phyloP scores from a whole-genome alignment of 768 basidiomycete genomes.

The Podaxis sp. region DNA sequence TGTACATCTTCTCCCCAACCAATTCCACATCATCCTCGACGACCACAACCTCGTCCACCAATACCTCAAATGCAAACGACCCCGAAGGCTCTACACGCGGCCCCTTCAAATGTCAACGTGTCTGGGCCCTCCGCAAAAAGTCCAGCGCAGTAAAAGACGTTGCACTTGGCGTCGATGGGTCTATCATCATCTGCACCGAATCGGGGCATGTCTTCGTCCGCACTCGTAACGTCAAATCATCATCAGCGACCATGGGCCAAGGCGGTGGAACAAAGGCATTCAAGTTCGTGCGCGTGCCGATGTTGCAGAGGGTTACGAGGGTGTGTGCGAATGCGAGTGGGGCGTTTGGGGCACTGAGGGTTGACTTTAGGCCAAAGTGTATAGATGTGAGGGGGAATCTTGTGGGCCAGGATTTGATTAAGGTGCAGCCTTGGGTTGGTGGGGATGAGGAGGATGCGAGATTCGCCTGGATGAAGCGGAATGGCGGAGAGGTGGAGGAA shows the following conservation, averaged over 20 bases:
- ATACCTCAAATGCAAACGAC: constrained; percentile 29
- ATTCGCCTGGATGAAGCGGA: neutral
- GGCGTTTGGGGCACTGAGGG: constrained; percentile 81
- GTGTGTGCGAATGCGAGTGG: constrained; percentile 89
- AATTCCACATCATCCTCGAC: constrained; percentile 27
- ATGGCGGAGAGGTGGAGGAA: neutral
- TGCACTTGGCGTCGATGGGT: constrained; percentile 83
- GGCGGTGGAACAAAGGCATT: constrained; percentile 42
- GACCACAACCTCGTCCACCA: constrained; percentile 7
- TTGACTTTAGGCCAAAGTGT: constrained; percentile 61
- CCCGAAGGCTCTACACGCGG: constrained; percentile 27
- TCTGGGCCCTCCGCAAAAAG: constrained; percentile 87
- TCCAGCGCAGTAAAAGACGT: constrained; percentile 91
- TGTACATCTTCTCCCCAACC: constrained; percentile 69
- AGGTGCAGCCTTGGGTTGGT: constrained; percentile 63
- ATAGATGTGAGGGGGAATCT: constrained; percentile 56
- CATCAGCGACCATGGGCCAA: neutral
- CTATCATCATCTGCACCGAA: constrained; percentile 88
- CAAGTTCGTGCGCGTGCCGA: constrained; percentile 80
- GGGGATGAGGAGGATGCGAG: neutral
- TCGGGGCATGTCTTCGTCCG: constrained; percentile 94
- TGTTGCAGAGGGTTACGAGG: constrained; percentile 79
- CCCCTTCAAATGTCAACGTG: constrained; percentile 77
- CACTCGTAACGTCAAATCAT: constrained; percentile 46
- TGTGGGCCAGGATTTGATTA: constrained; percentile 65